Base-by-base conservation (phyloP, 2,329 filamentous ascomycete genomes). In the Ophioceras dolichostomum region DNA sequence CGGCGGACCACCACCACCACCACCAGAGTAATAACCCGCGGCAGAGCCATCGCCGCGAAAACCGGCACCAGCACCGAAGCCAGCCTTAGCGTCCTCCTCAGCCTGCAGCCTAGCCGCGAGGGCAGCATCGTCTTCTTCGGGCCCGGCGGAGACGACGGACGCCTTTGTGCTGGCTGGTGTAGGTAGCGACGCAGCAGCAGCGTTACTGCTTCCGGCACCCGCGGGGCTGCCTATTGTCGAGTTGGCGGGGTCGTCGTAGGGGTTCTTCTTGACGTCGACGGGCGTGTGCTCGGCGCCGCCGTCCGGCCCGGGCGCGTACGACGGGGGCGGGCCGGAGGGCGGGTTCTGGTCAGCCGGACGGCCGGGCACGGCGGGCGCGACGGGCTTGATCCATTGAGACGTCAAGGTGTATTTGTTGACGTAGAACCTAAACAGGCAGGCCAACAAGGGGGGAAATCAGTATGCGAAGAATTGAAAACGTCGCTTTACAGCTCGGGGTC, bases 381-480 rank as follows among this genome's bases (percentile, higher is more conserved):
- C 84, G 14, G 87, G 87, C 47, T 76, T 80, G 4, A 94, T 83
- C 88, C 88, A 95, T 69, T 89, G 83, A 5, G 88, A 94, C 54
- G 82, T 71, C 52, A 91, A 91, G 45, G 87, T 94, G 58, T 79
- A 74, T 43, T 83, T 74, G 63, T 95, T 91, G 42, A 94, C 83
- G 63, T 83, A 95, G 72, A 91, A 94, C 80, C 81, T 86, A 44
- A 7, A n/a, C n/a, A n/a, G n/a, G n/a, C n/a, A n/a, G n/a, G n/a
- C n/a, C n/a, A n/a, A n/a, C n/a, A n/a, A n/a, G n/a, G n/a, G n/a
- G n/a, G n/a, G n/a, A n/a, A n/a, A n/a, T n/a, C n/a, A n/a, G n/a
- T n/a, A n/a, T n/a, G n/a, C n/a, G n/a, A n/a, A n/a, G n/a, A n/a
- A n/a, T n/a, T n/a, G n/a, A n/a, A n/a, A n/a, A n/a, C n/a, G n/a